Conservation (phyloP, 495 filamentous ascomycete genomes). For the Hyaloscypha bicolor region DNA sequence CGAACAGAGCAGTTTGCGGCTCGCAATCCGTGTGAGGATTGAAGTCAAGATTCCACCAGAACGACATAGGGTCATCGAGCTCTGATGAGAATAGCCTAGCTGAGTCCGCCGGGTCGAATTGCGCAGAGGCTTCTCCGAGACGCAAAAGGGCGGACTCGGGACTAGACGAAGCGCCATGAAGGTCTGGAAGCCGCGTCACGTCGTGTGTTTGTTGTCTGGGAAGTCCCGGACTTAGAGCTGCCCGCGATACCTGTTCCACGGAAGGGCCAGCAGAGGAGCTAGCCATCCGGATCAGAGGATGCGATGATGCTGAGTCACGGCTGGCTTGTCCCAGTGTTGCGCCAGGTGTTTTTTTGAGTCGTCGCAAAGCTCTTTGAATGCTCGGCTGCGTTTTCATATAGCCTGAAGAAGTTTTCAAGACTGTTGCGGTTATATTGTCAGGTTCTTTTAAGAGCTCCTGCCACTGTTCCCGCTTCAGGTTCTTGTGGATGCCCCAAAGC, state of each 20-base stretch:
- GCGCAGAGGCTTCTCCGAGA: constrained; percentile 4
- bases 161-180: constrained; percentile 4
- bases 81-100: neutral
- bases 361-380: constrained; percentile 4
- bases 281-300: constrained; percentile 1
- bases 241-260: neutral
- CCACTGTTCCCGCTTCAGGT: constrained; percentile 1
- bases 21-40: neutral
- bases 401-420: constrained; percentile 1
- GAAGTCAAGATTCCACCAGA: neutral
- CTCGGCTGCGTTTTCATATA: constrained; percentile 5
- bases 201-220: constrained; percentile 5
- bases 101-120: neutral
- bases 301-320: neutral
- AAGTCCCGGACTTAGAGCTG: constrained; percentile 1
- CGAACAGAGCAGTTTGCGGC: neutral
- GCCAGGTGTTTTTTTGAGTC: neutral
- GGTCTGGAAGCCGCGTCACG: neutral
- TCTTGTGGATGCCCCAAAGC: constrained; percentile 4
- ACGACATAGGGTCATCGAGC: neutral
- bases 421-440: constrained; percentile 2
- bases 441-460: neutral
- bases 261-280: constrained; percentile 1
- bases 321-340: constrained; percentile 1
- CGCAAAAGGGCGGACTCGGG: constrained; percentile 6